These are phyloP conservation scores for Alternaria sp. DNA, from an alignment of 2,329 filamentous ascomycete species.

Conservation along the genomic window DNA sequence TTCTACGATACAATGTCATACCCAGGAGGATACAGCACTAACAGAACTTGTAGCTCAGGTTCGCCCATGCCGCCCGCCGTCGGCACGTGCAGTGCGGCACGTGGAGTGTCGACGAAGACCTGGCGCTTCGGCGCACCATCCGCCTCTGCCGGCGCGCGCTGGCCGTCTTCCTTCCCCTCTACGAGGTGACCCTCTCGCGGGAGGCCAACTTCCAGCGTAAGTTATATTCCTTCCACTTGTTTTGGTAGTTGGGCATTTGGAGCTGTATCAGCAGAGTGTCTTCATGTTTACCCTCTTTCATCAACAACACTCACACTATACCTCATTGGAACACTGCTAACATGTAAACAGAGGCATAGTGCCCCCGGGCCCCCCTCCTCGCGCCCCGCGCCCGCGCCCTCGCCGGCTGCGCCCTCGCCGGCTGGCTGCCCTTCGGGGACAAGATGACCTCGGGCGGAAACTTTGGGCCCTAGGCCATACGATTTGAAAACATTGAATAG, in stretches of 20 bases:
- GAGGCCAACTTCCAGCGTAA: neutral
- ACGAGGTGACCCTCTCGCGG: neutral
- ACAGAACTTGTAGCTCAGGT: neutral
- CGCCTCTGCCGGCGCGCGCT: neutral
- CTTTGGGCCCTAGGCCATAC: neutral
- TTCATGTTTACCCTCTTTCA: neutral
- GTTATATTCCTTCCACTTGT: neutral
- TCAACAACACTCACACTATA: neutral
- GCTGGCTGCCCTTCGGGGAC: neutral
- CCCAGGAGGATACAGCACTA: too few relatives aligned
- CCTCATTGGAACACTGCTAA: neutral
- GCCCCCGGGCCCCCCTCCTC: neutral
- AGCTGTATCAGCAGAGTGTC: neutral
- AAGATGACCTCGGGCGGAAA: neutral
- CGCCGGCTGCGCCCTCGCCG: too few relatives aligned
- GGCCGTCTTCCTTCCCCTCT: neutral
- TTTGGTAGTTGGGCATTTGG: neutral
- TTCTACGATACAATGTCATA: too few relatives aligned
- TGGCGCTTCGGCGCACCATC: neutral
- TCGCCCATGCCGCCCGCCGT: neutral
- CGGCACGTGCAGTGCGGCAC: neutral
- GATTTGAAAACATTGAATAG: neutral
- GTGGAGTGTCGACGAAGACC: neutral
- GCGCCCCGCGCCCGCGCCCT: too few relatives aligned
- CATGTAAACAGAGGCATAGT: neutral